phyloP scores from a whole-genome alignment of 306 rosid species.

The Cajanus cajan region DNA sequence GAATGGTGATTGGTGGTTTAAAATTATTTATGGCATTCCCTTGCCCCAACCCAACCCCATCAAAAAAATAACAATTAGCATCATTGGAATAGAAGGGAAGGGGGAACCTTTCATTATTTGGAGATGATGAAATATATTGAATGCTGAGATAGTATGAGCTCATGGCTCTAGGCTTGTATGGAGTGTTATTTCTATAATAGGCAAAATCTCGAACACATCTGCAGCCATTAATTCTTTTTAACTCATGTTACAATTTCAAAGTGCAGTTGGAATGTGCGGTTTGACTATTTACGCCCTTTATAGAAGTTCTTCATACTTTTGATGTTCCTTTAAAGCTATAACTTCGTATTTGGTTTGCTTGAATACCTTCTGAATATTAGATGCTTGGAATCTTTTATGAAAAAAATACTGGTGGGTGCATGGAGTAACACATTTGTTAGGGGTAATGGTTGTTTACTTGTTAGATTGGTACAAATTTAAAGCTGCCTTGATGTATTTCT shows the following conservation, averaged over 20 bases:
- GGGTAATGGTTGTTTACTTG: not conserved
- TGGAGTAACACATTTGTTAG: not conserved
- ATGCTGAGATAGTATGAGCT: slow-evolving; percentile 1
- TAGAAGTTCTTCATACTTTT: not conserved
- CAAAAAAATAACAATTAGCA: not conserved
- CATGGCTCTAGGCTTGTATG: not conserved
- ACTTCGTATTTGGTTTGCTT: not conserved
- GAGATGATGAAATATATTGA: not conserved
- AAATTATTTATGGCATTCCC: not conserved
- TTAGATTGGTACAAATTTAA: not conserved
- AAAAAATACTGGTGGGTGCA: not conserved
- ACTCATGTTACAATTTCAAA: not conserved
- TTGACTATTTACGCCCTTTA: not conserved
- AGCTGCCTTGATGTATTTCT: not conserved
- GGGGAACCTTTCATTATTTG: too few relatives aligned
- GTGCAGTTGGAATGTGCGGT: not conserved
- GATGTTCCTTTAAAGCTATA: not conserved
- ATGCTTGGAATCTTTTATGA: not conserved
- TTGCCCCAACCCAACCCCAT: not conserved
- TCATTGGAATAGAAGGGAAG: too few relatives aligned
- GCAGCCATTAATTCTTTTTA: not conserved
- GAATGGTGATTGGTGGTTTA: not conserved
- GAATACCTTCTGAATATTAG: not conserved
- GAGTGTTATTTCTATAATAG: not conserved
- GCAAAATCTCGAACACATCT: not conserved